Conservation (phyloP, 176 grass and related monocot genomes). For the Eremochloa ophiuroides region DNA sequence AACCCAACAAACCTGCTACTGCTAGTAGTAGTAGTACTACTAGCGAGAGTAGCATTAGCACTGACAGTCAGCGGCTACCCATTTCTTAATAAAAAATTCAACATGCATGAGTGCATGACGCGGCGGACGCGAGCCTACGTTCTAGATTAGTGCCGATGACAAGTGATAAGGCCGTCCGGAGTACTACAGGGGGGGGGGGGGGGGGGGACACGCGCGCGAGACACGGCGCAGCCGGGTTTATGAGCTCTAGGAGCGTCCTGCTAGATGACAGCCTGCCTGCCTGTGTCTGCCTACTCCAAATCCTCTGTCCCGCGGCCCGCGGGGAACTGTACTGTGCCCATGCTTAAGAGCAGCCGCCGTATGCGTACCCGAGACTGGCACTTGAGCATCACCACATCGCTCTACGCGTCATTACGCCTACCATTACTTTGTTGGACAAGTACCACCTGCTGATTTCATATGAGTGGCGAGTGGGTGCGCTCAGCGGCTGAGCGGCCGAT, state of each 20-base stretch:
- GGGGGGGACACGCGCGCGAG: constrained; percentile 22
- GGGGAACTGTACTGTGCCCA: background rate
- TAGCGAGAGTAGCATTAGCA: background rate
- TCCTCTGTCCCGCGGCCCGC: background rate
- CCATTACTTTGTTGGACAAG: background rate
- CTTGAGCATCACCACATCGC: background rate
- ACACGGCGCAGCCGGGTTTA: constrained; percentile 42
- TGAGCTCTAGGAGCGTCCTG: constrained; percentile 13
- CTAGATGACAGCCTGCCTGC: constrained; percentile 20
- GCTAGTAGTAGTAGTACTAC: background rate
- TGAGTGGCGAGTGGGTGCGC: no score
- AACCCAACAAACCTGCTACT: background rate
- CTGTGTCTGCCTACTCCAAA: background rate
- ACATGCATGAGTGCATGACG: background rate
- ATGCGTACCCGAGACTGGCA: background rate
- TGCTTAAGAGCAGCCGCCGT: background rate
- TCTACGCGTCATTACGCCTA: background rate
- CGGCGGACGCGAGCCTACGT: background rate
- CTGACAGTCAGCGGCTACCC: background rate
- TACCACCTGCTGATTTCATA: background rate
- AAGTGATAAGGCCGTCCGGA: background rate
- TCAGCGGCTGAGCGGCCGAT: no score
- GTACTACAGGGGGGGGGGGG: background rate
- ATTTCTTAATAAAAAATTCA: background rate
- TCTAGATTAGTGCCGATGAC: background rate